These are phyloP conservation scores for Groenewaldozyma salmanticensis DNA, from an alignment of 805 yeast species.

Conservation along the genomic window DNA sequence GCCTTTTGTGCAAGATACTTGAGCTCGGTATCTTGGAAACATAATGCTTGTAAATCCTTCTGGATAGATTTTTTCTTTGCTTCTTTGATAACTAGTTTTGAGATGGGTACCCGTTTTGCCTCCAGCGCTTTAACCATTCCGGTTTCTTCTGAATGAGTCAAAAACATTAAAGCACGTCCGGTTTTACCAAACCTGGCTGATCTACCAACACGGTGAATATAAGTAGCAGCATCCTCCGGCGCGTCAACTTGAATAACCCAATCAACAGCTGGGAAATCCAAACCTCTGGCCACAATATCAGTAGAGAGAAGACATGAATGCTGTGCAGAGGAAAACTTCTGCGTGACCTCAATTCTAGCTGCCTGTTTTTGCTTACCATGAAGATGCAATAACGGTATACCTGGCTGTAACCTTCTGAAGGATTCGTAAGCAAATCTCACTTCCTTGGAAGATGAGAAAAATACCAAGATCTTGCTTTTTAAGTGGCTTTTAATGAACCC, in stretches of 20 bases:
- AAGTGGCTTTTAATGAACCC: conserved; percentile 78
- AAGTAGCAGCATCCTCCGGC: conserved; percentile 84
- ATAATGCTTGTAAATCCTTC: conserved; percentile 76
- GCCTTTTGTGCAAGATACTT: conserved; percentile 95
- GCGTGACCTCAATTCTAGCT: conserved; percentile 75
- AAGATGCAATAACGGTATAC: conserved; percentile 73
- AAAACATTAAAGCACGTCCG: conserved; percentile 74
- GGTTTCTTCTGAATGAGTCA: conserved; percentile 75
- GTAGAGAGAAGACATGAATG: conserved; percentile 81
- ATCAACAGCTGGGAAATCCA: conserved; percentile 86
- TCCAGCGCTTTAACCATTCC: conserved; percentile 58
- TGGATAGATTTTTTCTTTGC: conserved; percentile 63
- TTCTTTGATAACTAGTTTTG: conserved; percentile 63
- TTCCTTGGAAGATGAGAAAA: conserved; percentile 80
- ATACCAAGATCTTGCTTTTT: conserved; percentile 70
- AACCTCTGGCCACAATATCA: conserved; percentile 85
- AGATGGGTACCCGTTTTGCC: conserved; percentile 56
- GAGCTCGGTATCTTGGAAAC: conserved; percentile 85
- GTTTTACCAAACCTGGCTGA: conserved; percentile 78
- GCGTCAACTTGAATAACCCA: conserved; percentile 93
- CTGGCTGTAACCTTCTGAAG: conserved; percentile 82
- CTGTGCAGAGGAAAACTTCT: conserved; percentile 67
- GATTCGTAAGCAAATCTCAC: conserved; percentile 85
- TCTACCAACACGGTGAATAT: conserved; percentile 86
- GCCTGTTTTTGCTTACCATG: conserved; percentile 88